Evolutionary conservation across 2,329 filamentous ascomycete species (phyloP), one percentile per base, ranked within the genome.

Genomic region (Kalmusia sp.): DNA sequence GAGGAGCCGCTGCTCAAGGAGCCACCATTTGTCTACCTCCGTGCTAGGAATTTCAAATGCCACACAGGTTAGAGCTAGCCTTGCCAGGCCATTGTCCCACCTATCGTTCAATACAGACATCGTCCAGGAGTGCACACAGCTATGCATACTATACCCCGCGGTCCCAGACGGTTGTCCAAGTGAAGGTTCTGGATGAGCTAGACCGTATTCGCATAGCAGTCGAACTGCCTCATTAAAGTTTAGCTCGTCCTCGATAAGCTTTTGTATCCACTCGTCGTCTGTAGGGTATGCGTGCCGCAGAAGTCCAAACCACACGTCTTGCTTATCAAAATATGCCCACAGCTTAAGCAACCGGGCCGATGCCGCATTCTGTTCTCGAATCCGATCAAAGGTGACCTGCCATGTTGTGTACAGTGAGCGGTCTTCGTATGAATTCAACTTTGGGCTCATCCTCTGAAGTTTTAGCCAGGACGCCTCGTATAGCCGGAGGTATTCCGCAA

Each of bases 301-400:
- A 24, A 82, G 68, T 53, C 78, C 70, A 57, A 71, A 79, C 78
- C 74, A 82, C 6, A 82, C 55, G 58, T 80, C 76, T 22, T 75
- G 65, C 54, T 77, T 76, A 31, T 62, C 51, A 49, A 59, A 56
- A 52, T 58, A 62, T 5, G 56, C 55, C 54, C 54, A 62, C 25
- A 62, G 54, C 49, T 54, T 51, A 21, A 59, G 58, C 37, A 62
- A 49, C 41, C 55, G 21, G 28, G 54, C 56, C n/a, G 49, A 56
- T 44, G 43, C 50, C 39, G 27, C 51, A 46, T 57, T 58, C 51
- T 59, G 40, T 51, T 55, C 19, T 47, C 31, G 33, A 25, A 59
- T 56, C 39, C 28, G 48, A 52, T 62, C 46, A 28, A 53, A 57
- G 12, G 58, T 51, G 6, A 59, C 28, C 49, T 56, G 55, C 57